phyloP scores from a whole-genome alignment of 768 basidiomycete species.

The Lentinula guzmanii region DNA sequence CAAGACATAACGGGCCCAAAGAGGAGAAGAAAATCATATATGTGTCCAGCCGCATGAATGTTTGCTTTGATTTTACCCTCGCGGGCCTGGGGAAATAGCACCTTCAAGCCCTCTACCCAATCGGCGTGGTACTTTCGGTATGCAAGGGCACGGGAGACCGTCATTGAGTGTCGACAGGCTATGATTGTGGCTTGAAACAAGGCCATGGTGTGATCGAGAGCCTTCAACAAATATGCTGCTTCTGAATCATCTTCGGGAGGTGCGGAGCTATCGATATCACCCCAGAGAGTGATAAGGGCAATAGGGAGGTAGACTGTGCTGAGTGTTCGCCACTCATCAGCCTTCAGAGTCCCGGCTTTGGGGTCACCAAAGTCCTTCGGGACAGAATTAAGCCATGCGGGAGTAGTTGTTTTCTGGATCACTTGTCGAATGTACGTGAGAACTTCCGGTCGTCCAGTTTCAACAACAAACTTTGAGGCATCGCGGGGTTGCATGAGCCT shows the following conservation, averaged over 20 bases:
- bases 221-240: neutral
- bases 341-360: conserved; percentile 27
- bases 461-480: neutral
- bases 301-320: conserved; percentile 26
- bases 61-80: conserved; percentile 13
- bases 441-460: neutral
- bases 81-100: conserved; percentile 11
- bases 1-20: conserved; percentile 14
- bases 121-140: conserved; percentile 6
- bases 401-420: conserved; percentile 15
- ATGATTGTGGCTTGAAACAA: conserved; percentile 17
- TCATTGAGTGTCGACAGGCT: conserved; percentile 11
- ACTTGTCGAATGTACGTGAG: conserved; percentile 15
- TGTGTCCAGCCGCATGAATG: conserved; percentile 23
- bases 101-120: conserved; percentile 10
- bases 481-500: neutral
- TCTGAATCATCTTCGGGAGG: neutral
- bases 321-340: conserved; percentile 27
- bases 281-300: conserved; percentile 25
- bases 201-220: conserved; percentile 19
- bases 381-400: conserved; percentile 20
- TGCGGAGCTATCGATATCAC: conserved; percentile 5
- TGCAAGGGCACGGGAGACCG: neutral
- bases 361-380: conserved; percentile 21
- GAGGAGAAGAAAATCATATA: conserved; percentile 19